Percentiles rank a stretch among this genome's conserved stretches.
phyloP scores from a whole-genome alignment of 1,139 yeast genomes.

The Suhomyces ambrosiae region DNA sequence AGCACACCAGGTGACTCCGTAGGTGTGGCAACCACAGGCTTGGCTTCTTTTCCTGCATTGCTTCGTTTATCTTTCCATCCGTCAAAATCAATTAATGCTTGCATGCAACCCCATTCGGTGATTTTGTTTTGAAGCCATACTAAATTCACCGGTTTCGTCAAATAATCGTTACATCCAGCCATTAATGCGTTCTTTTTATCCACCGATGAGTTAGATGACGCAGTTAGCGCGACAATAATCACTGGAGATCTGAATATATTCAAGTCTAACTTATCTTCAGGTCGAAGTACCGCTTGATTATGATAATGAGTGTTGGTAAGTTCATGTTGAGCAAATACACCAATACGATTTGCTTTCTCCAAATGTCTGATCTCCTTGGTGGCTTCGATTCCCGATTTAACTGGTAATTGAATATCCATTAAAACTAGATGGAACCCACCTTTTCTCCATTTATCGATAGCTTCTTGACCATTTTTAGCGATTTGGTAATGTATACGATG shows the following conservation, averaged over 20 bases:
- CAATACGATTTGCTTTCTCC: conserved; percentile 80
- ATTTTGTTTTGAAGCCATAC: conserved; percentile 94
- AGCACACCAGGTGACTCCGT: conserved; percentile 6
- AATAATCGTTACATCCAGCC: conserved; percentile 95
- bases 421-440: conserved; percentile 92
- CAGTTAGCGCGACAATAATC: conserved; percentile 93
- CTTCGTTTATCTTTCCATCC: conserved; percentile 66
- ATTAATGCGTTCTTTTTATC: conserved; percentile 90
- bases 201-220: conserved; percentile 77
- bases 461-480: conserved; percentile 91
- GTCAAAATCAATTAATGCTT: conserved; percentile 93
- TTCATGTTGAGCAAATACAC: conserved; percentile 65
- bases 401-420: conserved; percentile 95
- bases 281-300: conserved; percentile 26
- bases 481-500: conserved; percentile 83
- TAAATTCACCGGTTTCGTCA: conserved; percentile 95
- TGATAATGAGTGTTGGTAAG: conserved; percentile 24
- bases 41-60: conserved; percentile 5
- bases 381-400: conserved; percentile 90
- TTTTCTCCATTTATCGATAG: conserved; percentile 85
- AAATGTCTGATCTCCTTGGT: conserved; percentile 84
- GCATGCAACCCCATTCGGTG: conserved; percentile 98
- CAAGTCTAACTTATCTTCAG: conserved; percentile 58
- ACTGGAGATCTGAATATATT: conserved; percentile 81
- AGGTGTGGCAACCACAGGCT: conserved; percentile 1